These are phyloP conservation scores for Dalbergia oliveri DNA, from an alignment of 306 rosid genomes.

Conservation along the genomic window DNA sequence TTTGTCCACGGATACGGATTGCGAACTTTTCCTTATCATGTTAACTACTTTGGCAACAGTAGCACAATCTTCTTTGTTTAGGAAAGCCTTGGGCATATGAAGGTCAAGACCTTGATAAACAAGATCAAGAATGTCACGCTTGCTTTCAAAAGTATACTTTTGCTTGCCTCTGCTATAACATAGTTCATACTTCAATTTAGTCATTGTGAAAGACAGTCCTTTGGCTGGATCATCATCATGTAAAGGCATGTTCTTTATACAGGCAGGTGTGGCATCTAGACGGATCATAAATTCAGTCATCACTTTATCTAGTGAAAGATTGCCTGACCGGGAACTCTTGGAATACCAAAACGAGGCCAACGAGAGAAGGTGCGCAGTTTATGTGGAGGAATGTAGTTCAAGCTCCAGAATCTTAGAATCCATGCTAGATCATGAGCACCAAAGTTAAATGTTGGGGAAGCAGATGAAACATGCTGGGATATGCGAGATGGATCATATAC, in stretches of 20 bases:
- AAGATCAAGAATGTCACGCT: conserved; percentile 89
- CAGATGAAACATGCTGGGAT: conserved; percentile 54
- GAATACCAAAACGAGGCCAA: conserved; percentile 96
- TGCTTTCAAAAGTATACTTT: conserved; percentile 89
- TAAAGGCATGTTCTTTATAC: conserved; percentile 87
- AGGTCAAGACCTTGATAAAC: conserved; percentile 97
- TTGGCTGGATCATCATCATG: conserved; percentile 98
- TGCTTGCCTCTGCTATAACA: conserved; percentile 93
- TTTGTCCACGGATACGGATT: conserved; percentile 70
- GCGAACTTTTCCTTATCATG: conserved; percentile 78
- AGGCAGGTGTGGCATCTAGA: conserved; percentile 79
- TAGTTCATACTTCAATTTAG: conserved; percentile 80
- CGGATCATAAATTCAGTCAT: conserved; percentile 99
- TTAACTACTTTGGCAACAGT: conserved; percentile 82
- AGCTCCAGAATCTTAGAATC: conserved; percentile 76
- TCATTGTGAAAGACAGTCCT: conserved; percentile 87
- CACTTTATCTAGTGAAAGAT: conserved; percentile 92
- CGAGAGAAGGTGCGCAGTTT: conserved; percentile 93
- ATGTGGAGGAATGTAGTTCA: conserved; percentile 93
- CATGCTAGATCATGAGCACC: conserved; percentile 99
- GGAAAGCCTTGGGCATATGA: conserved; percentile 75
- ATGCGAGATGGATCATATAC: conserved; percentile 62
- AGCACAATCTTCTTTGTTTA: conserved; percentile 70
- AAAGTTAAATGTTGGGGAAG: conserved; percentile 80
- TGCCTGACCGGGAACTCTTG: conserved; percentile 89